A percentile compares a stretch with the other conserved stretches of the same genome.
These are phyloP conservation scores for Chenopodium berlandieri DNA, from an alignment of 148 eudicot species.

Conservation along the genomic window DNA sequence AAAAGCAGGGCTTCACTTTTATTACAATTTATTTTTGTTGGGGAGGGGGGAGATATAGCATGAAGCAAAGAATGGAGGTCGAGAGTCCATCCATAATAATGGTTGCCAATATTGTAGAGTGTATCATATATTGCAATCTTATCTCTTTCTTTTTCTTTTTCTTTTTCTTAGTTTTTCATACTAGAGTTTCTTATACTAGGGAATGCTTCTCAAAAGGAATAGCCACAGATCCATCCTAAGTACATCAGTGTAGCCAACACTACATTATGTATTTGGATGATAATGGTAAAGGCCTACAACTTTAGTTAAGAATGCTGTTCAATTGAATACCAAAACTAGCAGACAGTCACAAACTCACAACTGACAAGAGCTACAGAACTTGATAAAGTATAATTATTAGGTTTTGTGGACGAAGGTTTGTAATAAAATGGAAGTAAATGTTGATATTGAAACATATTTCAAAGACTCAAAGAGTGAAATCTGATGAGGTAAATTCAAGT, in stretches of 20 bases:
- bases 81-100: not conserved
- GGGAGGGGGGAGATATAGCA: too few species aligned
- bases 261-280: too few species aligned
- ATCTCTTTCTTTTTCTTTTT: not conserved
- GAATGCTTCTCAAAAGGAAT: too few species aligned
- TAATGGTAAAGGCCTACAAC: too few species aligned
- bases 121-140: not conserved
- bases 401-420: not conserved
- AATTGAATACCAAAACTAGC: not conserved
- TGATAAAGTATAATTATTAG: not conserved
- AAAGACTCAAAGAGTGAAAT: not conserved
- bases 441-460: too few species aligned
- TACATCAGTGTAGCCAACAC: too few species aligned
- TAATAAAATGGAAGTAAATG: too few species aligned
- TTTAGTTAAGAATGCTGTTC: too few species aligned
- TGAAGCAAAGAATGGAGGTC: not conserved
- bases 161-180: too few species aligned
- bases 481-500: not conserved
- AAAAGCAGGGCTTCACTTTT: not conserved
- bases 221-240: too few species aligned
- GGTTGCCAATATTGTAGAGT: not conserved
- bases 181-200: not conserved
- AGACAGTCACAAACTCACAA: not conserved
- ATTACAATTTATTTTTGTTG: too few species aligned
- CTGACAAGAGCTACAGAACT: not conserved